Base-by-base conservation (phyloP, 2,329 filamentous ascomycete genomes). In the Microascus cirrosus region DNA sequence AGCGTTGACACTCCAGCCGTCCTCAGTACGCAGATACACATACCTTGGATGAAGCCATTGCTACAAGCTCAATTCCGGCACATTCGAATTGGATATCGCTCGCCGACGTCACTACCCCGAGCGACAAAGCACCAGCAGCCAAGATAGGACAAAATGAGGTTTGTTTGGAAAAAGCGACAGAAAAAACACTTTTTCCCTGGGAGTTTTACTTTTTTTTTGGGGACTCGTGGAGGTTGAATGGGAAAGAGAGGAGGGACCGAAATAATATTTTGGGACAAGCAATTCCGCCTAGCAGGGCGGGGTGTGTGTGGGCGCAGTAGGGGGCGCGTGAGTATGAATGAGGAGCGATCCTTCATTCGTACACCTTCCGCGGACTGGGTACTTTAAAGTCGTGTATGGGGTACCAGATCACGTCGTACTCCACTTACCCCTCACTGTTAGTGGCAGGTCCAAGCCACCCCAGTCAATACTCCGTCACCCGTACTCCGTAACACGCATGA, bases 1-100 rank as follows among this genome's bases (percentile, higher is more conserved):
- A 18, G 34, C n/a, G n/a, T 22, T 25, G 22, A 4, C 7, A 25
- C 20, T 15, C 24, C 10, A 22, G 22, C 20, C 15, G 28, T 32
- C 28, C 28, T 32, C 28, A 32, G 28, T 32, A 32, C 28, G 28
- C 28, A 32, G 28, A 32, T 32, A 8, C 8, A 42, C 48, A 54
- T 82, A 83, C 81, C 77, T 82, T 83, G 69, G 80, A 83, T 68
- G 80, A 83, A 70, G 81, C 80, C 81, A 83, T 83, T 76, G 74
- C 74, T 71, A 68, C 68, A 65, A 68, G 62, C 45, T 50, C 48
- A 22, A 25, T 53, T n/a, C 55, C 28, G 45, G 22, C 54, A 48
- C 39, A 56, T 22, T 51, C 25, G 50, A 51, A 48, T 56, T 50
- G 25, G 42, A 35, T 20, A 22, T 32, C 32, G 39, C 51, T 56